phyloP scores from a whole-genome alignment of 2,329 filamentous ascomycete species.

The Penicillium sp. region DNA sequence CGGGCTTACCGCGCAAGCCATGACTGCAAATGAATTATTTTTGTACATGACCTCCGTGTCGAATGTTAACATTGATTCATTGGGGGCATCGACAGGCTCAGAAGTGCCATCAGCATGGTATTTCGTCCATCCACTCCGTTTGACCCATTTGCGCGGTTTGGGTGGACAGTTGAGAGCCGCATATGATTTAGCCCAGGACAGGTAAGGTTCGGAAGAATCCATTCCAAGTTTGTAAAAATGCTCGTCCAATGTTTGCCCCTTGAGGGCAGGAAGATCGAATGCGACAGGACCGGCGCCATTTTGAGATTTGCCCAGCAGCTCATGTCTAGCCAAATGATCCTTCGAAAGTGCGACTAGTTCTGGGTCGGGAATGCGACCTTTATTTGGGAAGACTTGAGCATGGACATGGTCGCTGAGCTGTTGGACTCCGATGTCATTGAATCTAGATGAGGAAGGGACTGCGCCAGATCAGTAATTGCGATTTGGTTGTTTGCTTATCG shows the following conservation, averaged over 20 bases:
- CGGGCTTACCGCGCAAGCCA: constrained; percentile 89
- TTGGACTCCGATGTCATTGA: constrained; percentile 92
- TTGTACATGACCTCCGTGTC: constrained; percentile 98
- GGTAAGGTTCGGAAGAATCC: constrained; percentile 81
- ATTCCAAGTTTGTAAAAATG: constrained; percentile 88
- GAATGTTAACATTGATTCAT: constrained; percentile 81
- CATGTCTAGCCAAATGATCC: constrained; percentile 80
- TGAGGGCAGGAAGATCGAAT: constrained; percentile 78
- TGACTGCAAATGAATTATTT: constrained; percentile 85
- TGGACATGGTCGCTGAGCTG: constrained; percentile 84
- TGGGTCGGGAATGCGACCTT: constrained; percentile 55
- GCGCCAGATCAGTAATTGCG: constrained; percentile 17
- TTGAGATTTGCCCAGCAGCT: constrained; percentile 85
- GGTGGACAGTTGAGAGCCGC: constrained; percentile 58
- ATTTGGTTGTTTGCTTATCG: not conserved
- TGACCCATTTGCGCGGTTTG: constrained; percentile 71
- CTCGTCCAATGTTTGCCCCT: constrained; percentile 81
- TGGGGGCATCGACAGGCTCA: constrained; percentile 72
- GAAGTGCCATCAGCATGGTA: constrained; percentile 72
- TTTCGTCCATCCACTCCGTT: constrained; percentile 87
- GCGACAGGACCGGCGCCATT: constrained; percentile 72
- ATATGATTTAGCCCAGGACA: constrained; percentile 73
- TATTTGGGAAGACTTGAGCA: constrained; percentile 71
- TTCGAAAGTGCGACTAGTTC: constrained; percentile 76
- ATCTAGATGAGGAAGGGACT: constrained; percentile 59